A percentile compares a stretch with the other conserved stretches of the same genome.
phyloP scores from a whole-genome alignment of 331 rosid genomes.

The Malus hybrid region DNA sequence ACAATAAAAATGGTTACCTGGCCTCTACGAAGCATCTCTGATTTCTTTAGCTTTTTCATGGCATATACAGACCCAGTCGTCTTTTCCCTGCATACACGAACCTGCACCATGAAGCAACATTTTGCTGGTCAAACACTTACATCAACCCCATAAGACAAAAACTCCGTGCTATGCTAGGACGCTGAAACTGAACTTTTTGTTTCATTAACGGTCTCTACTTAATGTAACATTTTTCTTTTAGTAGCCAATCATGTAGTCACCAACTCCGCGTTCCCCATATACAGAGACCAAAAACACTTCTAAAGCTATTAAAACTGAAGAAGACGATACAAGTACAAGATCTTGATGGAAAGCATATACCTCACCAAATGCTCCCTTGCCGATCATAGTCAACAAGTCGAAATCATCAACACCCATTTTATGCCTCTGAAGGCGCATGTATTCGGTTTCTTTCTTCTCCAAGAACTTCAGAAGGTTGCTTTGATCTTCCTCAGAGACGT shows the following conservation, averaged over 20 bases:
- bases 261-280: background rate
- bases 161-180: background rate
- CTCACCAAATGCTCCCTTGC: conserved; percentile 99
- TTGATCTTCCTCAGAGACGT: conserved; percentile 98
- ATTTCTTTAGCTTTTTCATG: conserved; percentile 35
- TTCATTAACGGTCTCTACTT: background rate
- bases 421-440: conserved; percentile 98
- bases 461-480: conserved; percentile 78
- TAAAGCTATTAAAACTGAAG: background rate
- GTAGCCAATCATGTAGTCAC: background rate
- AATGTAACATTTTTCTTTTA: background rate
- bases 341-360: conserved; percentile 24
- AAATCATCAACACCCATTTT: conserved; percentile 96
- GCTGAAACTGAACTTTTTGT: background rate
- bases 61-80: conserved; percentile 63
- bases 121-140: background rate
- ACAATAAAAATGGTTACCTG: conserved; percentile 55
- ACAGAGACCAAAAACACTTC: background rate
- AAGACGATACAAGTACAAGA: background rate
- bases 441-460: conserved; percentile 98
- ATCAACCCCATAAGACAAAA: background rate
- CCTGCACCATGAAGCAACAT: conserved; percentile 53
- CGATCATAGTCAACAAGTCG: conserved; percentile 91
- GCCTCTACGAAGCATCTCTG: conserved; percentile 98
- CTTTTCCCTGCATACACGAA: conserved; percentile 90